Evolutionary conservation across 495 filamentous ascomycete species (phyloP), one percentile per base, ranked within the genome.

Genomic region (Aspergillus asperescens): DNA sequence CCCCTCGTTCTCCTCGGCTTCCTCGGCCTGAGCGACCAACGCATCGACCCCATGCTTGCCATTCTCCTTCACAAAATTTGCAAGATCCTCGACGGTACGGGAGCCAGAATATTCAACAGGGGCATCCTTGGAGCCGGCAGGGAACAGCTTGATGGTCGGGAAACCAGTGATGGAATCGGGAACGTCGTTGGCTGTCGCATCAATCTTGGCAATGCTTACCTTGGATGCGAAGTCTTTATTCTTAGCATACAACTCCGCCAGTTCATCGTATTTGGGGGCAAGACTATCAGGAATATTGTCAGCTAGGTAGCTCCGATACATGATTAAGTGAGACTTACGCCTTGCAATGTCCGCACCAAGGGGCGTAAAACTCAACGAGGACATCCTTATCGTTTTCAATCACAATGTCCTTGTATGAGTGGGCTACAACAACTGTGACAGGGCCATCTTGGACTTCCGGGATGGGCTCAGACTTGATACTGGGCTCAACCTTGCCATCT

Each of bases 331-430:
- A 13, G 31, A 72, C 74, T 65, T 73, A 81, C 72, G 90, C 83
- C 79, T 98, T 98, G 89, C 93, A 98, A 81, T 98, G 93, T 63
- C 93, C 93, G 67, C 94, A 99, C 94, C 93, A 97, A 39, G 94
- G 94, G 27, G 93, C 93, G 73, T 99, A 99, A 76, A 95, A 99
- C 75, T 99, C 93, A 49, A 99, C 73, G 46, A 99, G 83, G 51
- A 99, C 93, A 73, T 99, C 93, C 82, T 97, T 96, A 56, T 87
- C 79, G 66, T 95, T 86, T 61, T 99, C 84, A 27, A 96, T 79
- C 64, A 99, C 92, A 44, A 96, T 69, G 8, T 95, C 84, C 48
- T 96, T 80, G 80, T 96, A 99, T 73, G 82, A 93, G 71, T 94
- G 85, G 65, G 93, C 93, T 44, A 99, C 93, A 51, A 97, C 82